phyloP scores from a whole-genome alignment of 345 rosid species.

The Raphanus sativus region DNA sequence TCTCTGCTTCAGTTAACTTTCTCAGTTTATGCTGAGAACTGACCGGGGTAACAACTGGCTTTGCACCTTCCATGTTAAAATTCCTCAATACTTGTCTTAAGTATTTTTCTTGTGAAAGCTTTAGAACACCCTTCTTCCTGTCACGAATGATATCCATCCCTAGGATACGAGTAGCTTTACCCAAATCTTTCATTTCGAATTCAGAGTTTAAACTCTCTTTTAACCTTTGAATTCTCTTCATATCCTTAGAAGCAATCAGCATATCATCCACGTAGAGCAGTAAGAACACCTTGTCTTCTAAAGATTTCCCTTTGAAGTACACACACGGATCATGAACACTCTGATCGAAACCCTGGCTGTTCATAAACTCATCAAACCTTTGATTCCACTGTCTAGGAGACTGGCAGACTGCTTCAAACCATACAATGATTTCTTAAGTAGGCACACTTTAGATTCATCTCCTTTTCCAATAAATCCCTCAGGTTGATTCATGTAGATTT shows the following conservation, averaged over 20 bases:
- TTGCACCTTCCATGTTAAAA: neutral
- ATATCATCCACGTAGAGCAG: neutral
- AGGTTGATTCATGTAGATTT: neutral
- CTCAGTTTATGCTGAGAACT: neutral
- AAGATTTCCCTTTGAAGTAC: neutral
- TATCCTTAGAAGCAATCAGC: neutral
- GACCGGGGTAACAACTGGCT: neutral
- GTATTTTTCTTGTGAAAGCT: neutral
- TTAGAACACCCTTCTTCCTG: neutral
- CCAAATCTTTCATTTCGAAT: neutral
- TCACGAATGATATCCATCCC: neutral
- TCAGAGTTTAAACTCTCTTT: neutral
- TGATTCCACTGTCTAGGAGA: neutral
- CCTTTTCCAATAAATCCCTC: neutral
- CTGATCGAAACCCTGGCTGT: neutral
- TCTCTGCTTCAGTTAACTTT: neutral
- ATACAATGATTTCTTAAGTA: neutral
- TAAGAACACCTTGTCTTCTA: neutral
- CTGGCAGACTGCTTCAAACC: neutral
- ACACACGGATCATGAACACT: neutral
- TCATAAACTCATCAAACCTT: neutral
- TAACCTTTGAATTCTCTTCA: neutral
- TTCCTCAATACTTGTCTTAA: neutral
- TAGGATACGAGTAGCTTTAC: neutral
- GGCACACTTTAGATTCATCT: neutral